Conservation (phyloP, 1,139 yeast genomes). For the Pichia sp. region DNA sequence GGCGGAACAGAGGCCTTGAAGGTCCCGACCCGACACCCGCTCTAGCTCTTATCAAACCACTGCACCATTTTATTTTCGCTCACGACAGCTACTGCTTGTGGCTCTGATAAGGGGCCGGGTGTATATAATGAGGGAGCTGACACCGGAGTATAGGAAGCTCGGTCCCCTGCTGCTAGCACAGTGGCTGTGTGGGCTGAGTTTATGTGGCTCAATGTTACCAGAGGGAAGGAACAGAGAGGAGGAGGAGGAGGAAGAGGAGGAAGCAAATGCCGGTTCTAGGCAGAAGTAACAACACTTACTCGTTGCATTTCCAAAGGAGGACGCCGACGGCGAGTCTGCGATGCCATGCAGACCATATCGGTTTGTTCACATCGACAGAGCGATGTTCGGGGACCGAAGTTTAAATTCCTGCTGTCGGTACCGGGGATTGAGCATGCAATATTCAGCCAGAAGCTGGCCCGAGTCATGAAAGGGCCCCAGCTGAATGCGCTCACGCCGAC, state of each 20-base stretch:
- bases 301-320: neutral
- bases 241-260: no score
- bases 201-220: neutral
- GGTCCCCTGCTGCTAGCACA: no score
- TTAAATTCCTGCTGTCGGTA: conserved; percentile 46
- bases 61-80: neutral
- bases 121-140: no score
- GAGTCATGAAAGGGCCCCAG: conserved; percentile 56
- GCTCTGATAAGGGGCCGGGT: no score
- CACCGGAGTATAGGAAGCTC: no score
- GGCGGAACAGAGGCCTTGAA: neutral
- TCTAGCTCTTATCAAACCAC: neutral
- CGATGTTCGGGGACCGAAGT: conserved; percentile 49
- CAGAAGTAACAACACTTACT: neutral
- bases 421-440: conserved; percentile 28
- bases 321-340: neutral
- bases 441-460: conserved; percentile 62
- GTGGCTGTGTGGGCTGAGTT: no score
- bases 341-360: conserved; percentile 22
- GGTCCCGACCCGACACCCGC: neutral
- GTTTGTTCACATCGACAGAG: conserved; percentile 53
- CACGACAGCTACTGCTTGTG: neutral
- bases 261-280: neutral
- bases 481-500: conserved; percentile 46
- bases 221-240: neutral